Conservation (phyloP, 140 eudicot genomes). For the Flaveria floridana region DNA sequence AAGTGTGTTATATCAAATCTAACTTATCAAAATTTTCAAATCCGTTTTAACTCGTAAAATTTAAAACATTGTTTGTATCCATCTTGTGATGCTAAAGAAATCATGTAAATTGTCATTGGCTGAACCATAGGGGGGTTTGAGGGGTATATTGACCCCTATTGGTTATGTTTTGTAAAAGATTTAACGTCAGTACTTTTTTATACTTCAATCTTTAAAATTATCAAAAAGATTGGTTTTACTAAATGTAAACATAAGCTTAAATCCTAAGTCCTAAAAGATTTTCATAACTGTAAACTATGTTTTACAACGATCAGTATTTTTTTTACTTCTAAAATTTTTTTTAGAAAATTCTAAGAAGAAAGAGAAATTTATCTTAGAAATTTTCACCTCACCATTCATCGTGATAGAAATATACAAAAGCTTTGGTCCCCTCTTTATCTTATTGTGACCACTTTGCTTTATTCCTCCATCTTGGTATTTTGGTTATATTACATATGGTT, state of each 20-base stretch:
- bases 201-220: background rate
- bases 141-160: too few relatives aligned
- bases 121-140: too few relatives aligned
- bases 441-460: conserved; percentile 42
- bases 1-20: background rate
- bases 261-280: too few relatives aligned
- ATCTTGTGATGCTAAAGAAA: too few relatives aligned
- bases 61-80: too few relatives aligned
- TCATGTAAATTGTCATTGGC: too few relatives aligned
- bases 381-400: conserved; percentile 19
- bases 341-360: background rate
- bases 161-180: background rate
- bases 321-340: background rate
- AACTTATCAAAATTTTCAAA: too few relatives aligned
- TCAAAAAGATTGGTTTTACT: too few relatives aligned
- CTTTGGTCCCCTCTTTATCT: conserved; percentile 43
- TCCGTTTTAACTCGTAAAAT: too few relatives aligned
- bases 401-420: conserved; percentile 23
- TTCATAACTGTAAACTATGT: background rate
- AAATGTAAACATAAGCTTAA: too few relatives aligned
- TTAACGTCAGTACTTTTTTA: background rate
- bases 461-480: conserved; percentile 20
- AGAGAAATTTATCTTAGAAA: background rate
- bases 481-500: conserved; percentile 23
- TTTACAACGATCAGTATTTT: background rate